phyloP scores from a whole-genome alignment of 768 basidiomycete species.

The Tubosaeta sp. region DNA sequence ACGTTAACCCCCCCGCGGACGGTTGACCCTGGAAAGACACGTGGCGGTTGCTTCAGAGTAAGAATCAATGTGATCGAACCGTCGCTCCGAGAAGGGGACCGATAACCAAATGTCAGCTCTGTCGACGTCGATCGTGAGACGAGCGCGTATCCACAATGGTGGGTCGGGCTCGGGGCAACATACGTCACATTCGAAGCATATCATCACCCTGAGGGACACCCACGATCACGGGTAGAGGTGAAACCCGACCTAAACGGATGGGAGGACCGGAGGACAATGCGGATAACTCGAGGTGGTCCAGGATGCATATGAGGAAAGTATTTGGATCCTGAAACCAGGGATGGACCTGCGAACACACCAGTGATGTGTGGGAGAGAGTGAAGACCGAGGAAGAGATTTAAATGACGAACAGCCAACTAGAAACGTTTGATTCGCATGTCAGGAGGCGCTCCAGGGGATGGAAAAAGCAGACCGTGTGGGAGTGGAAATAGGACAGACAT shows the following conservation, averaged over 20 bases:
- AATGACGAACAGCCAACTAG: conserved; percentile 14
- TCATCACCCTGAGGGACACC: conserved; percentile 1
- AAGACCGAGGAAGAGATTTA: conserved; percentile 1
- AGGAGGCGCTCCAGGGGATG: not conserved
- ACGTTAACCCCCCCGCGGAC: not conserved
- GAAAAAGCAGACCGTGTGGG: not conserved
- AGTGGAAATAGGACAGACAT: not conserved
- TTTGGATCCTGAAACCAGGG: conserved; percentile 4
- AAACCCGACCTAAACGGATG: conserved; percentile 4
- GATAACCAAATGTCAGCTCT: not conserved
- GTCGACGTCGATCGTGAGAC: not conserved
- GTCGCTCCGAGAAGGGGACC: not conserved
- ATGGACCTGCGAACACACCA: not conserved
- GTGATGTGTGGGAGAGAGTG: conserved; percentile 4
- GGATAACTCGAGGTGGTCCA: conserved; percentile 20
- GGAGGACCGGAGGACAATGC: conserved; percentile 9
- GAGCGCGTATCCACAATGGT: not conserved
- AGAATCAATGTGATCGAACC: conserved; percentile 5
- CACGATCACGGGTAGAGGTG: conserved; percentile 7
- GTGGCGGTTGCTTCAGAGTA: conserved; percentile 4
- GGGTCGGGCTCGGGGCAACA: not conserved
- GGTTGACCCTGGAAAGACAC: conserved; percentile 5
- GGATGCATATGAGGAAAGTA: not conserved
- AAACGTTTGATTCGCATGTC: conserved; percentile 25
- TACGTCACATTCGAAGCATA: not conserved